These are phyloP conservation scores for Apophysomyces ossiformis DNA, from an alignment of 371 early-diverging fungal species.

Conservation along the genomic window DNA sequence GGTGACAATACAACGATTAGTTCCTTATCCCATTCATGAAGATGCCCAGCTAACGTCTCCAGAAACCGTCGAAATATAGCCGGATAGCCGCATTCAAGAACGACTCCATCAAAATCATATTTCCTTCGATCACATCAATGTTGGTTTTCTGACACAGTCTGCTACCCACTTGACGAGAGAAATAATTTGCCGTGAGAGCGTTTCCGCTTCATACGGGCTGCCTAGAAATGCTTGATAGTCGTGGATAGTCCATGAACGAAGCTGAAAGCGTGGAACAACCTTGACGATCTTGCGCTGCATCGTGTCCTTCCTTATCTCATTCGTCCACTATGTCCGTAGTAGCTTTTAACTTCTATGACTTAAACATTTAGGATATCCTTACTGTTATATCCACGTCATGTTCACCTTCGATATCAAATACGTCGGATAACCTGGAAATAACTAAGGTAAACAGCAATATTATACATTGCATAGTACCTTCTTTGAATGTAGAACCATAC, in stretches of 20 bases:
- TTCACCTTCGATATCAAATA: slow-evolving; percentile 51
- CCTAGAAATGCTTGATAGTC: slow-evolving; percentile 42
- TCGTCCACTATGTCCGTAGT: slow-evolving; percentile 51
- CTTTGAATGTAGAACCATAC: slow-evolving; percentile 61
- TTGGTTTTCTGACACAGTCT: not conserved
- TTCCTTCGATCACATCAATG: slow-evolving; percentile 25
- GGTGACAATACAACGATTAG: slow-evolving; percentile 61
- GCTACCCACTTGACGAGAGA: slow-evolving; percentile 39
- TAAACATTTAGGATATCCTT: slow-evolving; percentile 12
- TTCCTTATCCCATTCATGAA: slow-evolving; percentile 33
- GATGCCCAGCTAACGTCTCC: slow-evolving; percentile 23
- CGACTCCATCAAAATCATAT: slow-evolving; percentile 60
- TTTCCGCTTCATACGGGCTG: slow-evolving; percentile 22
- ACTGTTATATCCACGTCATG: slow-evolving; percentile 64
- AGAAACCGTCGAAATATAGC: slow-evolving; percentile 47
- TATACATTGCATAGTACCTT: slow-evolving; percentile 19
- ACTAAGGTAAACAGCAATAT: not conserved
- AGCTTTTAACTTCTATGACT: not conserved
- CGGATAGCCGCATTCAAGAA: slow-evolving; percentile 57
- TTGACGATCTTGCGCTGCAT: slow-evolving; percentile 30
- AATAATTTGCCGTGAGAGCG: slow-evolving; percentile 37
- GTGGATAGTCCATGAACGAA: slow-evolving; percentile 48
- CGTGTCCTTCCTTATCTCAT: slow-evolving; percentile 39
- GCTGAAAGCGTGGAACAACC: slow-evolving; percentile 63
- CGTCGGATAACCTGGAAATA: not conserved